Evolutionary conservation across 2,329 filamentous ascomycete genomes (phyloP).

Genomic region (Alternaria gaisen): DNA sequence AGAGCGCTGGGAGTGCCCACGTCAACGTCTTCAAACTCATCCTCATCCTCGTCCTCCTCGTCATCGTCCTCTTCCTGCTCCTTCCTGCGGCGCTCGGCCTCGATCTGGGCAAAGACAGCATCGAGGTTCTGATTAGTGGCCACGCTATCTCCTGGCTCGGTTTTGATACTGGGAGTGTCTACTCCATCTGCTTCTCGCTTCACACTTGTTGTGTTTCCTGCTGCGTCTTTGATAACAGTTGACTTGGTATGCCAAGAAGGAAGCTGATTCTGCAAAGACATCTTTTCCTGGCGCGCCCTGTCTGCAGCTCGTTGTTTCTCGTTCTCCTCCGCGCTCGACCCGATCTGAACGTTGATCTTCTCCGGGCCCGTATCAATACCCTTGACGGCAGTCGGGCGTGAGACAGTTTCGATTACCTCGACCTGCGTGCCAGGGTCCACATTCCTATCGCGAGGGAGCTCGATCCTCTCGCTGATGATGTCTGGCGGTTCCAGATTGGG

Average conservation of each 20-base stretch:
- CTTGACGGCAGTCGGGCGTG: constrained; percentile 73
- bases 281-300: constrained; percentile 69
- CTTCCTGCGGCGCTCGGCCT: constrained; percentile 63
- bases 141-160: constrained; percentile 60
- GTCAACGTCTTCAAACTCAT: constrained; percentile 45
- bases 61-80: constrained; percentile 55
- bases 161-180: constrained; percentile 48
- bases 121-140: constrained; percentile 66
- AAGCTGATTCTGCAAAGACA: constrained; percentile 73
- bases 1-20: constrained; percentile 39
- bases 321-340: constrained; percentile 70
- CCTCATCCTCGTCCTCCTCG: constrained; percentile 14
- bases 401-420: constrained; percentile 64
- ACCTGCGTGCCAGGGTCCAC: constrained; percentile 70
- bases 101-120: constrained; percentile 72
- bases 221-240: constrained; percentile 64
- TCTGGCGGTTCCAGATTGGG: constrained; percentile 77
- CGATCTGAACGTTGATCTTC: constrained; percentile 75
- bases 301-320: constrained; percentile 74
- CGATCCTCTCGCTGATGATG: constrained; percentile 69
- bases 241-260: constrained; percentile 77
- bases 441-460: constrained; percentile 71
- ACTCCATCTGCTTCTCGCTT: constrained; percentile 51
- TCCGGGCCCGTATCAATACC: constrained; percentile 72
- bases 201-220: constrained; percentile 54